Evolutionary conservation across 2,329 filamentous ascomycete genomes (phyloP), one percentile per base, ranked within the genome.

Genomic region (Fusarium dimerum): DNA sequence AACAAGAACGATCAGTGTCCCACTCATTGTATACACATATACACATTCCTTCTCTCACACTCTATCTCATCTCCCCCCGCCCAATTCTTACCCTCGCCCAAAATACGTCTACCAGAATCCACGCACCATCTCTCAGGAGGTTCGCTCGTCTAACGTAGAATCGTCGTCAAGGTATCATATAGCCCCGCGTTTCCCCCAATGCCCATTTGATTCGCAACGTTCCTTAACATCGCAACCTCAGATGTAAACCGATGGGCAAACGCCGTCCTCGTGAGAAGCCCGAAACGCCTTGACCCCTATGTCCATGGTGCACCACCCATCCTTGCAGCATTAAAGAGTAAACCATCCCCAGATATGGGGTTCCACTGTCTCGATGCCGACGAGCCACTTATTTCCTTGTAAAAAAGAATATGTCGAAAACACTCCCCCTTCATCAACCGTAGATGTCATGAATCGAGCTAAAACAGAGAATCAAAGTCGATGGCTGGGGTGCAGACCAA

Each of bases 91-190:
- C 39, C 44, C 56, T 48, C 51, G 47, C 53, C 47, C 55, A 60
- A 26, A 26, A 54, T 56, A 61, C 64, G 56, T 68, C 57, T 61
- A 66, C 54, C 36, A 55, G 60, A 63, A 47, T 45, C 54, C 56
- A 56, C 56, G 57, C 58, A 57, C 55, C 59, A 48, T 58, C 59
- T 60, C 66, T 60, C 66, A 59, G 63, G 61, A 62, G 64, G 57
- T 63, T 57, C 54, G 55, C 62, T 66, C 65, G 59, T 71, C 61
- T 66, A 68, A 68, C 65, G 63, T 66, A 65, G 61, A 63, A 60
- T 62, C 65, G 59, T 69, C 68, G 62, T 70, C 64, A 67, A 69
- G 65, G 68, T 71, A 71, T 71, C 67, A 66, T 70, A 62, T 61
- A 62, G 58, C 57, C 67, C 43, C 57, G 47, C 59, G 48, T 53